phyloP scores from a whole-genome alignment of 1,139 yeast genomes.

The Zygosaccharomyces sapae region DNA sequence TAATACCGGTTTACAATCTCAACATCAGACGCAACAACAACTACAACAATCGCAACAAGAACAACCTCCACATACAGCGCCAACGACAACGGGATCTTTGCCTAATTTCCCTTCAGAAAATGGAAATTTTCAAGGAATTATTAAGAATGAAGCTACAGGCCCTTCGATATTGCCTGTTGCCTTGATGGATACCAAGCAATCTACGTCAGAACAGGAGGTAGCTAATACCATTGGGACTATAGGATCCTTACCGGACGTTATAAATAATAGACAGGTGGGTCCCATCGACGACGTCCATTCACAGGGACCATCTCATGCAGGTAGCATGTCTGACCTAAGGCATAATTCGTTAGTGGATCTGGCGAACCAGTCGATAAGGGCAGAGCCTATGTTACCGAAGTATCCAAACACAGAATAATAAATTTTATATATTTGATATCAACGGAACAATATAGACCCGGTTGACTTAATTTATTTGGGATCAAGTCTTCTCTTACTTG shows the following conservation, averaged over 20 bases:
- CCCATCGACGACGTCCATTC: constrained; percentile 13
- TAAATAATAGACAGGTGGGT: constrained; percentile 18
- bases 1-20: constrained; percentile 3
- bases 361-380: constrained; percentile 6
- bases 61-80: not conserved
- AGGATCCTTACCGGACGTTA: constrained; percentile 16
- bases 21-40: not conserved
- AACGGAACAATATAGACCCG: not conserved
- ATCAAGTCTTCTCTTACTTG: not conserved
- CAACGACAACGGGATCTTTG: constrained; percentile 11
- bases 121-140: constrained; percentile 6
- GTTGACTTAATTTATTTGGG: not conserved
- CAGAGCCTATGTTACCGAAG: constrained; percentile 9
- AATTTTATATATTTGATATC: not conserved
- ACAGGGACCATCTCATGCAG: constrained; percentile 6
- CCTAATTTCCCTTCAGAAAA: constrained; percentile 8
- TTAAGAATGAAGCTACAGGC: constrained; percentile 8
- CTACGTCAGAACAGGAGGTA: constrained; percentile 6
- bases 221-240: constrained; percentile 13
- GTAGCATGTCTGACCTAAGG: constrained; percentile 9
- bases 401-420: constrained; percentile 14
- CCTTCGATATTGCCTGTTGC: constrained; percentile 5
- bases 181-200: constrained; percentile 5
- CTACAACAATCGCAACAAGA: not conserved
- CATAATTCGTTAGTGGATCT: constrained; percentile 14